A percentile compares a stretch with the other conserved stretches of the same genome.
These are phyloP conservation scores for Coemansia sp. DNA, from an alignment of 192 early-diverging fungal species.

Conservation along the genomic window DNA sequence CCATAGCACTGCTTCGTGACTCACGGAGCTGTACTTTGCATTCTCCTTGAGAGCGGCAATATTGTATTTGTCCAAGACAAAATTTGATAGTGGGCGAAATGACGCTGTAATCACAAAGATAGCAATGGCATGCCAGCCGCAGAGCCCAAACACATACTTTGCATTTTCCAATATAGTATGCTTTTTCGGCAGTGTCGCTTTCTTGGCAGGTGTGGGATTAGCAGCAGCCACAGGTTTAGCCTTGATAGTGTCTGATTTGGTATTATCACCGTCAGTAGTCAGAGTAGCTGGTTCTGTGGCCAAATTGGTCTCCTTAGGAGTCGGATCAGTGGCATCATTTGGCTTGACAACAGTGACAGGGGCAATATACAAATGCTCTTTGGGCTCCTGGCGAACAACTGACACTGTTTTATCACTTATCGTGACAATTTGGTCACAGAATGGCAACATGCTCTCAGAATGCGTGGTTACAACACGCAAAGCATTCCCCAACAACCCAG, in stretches of 20 bases:
- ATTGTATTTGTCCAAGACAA: constrained; percentile 30
- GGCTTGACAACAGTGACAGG: background rate
- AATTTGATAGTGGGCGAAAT: constrained; percentile 16
- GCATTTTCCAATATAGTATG: background rate
- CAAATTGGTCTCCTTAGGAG: background rate
- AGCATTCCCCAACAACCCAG: constrained; percentile 16
- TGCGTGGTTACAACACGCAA: constrained; percentile 9
- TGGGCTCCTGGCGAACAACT: background rate
- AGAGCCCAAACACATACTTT: background rate
- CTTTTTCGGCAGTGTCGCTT: background rate
- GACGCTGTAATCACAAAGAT: background rate
- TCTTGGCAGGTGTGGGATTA: background rate
- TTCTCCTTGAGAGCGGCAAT: constrained; percentile 19
- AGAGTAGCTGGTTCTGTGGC: no score
- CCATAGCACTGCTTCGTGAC: constrained; percentile 5
- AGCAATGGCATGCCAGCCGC: background rate
- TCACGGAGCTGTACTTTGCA: background rate
- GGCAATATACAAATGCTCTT: background rate
- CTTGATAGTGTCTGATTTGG: background rate
- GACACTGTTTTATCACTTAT: background rate
- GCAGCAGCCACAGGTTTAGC: background rate
- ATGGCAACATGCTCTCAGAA: constrained; percentile 5
- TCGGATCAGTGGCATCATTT: background rate
- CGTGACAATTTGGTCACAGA: constrained; percentile 1
- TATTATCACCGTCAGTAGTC: background rate